phyloP scores from a whole-genome alignment of 352 stramenopile genomes.

The Phytophthora quininea region DNA sequence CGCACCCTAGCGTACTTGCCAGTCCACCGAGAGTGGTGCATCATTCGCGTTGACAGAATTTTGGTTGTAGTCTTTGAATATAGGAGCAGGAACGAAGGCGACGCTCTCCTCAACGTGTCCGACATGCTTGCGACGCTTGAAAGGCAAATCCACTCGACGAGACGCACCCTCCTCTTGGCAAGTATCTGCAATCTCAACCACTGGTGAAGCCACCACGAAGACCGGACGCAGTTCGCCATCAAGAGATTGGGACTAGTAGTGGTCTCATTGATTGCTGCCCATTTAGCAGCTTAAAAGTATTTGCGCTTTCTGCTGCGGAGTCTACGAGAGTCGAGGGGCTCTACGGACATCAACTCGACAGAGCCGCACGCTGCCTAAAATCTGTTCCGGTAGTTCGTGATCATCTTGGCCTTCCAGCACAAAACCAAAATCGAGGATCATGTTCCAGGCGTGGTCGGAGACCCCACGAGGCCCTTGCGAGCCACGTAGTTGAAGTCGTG shows the following conservation, averaged over 20 bases:
- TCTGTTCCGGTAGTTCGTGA: conserved; percentile 75
- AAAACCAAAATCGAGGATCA: conserved; percentile 87
- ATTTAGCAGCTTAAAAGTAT: no score
- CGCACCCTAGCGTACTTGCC: conserved; percentile 35
- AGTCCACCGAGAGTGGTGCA: conserved; percentile 4
- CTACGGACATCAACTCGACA: conserved; percentile 77
- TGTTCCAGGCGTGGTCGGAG: conserved; percentile 77
- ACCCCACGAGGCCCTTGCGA: conserved; percentile 77
- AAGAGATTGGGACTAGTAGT: no score
- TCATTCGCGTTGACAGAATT: not conserved
- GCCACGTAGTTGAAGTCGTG: conserved; percentile 88
- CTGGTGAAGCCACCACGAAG: no score
- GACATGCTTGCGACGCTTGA: no score
- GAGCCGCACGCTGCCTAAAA: conserved; percentile 74
- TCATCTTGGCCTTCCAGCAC: conserved; percentile 84
- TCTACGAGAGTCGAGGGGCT: conserved; percentile 49
- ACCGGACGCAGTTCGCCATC: no score
- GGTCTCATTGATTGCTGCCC: no score
- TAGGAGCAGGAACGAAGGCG: no score
- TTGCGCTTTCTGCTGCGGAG: no score
- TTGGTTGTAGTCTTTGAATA: conserved; percentile 42
- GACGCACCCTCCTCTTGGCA: no score
- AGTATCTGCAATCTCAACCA: no score
- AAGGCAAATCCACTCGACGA: no score
- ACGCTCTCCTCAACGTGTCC: no score